Evolutionary conservation across 1,139 yeast species (phyloP), one percentile per base, ranked within the genome.

Genomic region (Blastobotrys buckinghamii): DNA sequence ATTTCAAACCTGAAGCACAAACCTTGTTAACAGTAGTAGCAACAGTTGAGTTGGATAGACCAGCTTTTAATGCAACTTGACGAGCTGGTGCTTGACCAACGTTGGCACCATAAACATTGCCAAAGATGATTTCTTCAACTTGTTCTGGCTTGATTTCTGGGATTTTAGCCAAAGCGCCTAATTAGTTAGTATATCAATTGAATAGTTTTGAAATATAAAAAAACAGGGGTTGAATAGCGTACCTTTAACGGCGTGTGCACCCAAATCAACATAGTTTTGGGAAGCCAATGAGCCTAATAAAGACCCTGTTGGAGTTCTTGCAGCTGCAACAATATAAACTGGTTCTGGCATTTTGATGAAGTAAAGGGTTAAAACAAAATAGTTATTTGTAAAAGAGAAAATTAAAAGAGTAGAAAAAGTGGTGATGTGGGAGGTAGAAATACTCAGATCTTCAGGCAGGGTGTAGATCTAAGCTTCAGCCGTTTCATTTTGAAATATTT

Each of bases 71-170:
- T 16, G 96, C 97, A 50, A 92, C 97, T 73, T 92, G 98, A 71
- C 97, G 84, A 40, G 97, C 98, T 43, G 97, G 97, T 54, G 92
- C 92, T 72, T 92, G 98, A 55, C 98, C 98, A 51, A 88, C 81
- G 63, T 88, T 88, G 58, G 97, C 97, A 62, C 87, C 86, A 64
- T 87, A 73, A 47, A 89, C 98, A 62, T 89, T 88, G 63, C 98
- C 98, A 66, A 89, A 90, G 61, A 86, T 75, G 62, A 92, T 79
- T 70, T 92, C 97, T 59, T 92, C 97, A 50, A 85, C 95, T 53
- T 77, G 81, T 16, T 63, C 60, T 45, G 96, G 81, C 61, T 84
- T 76, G 70, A 92, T 76, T 67, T 82, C 79, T 49, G 95, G 94
- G 44, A 86, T 92, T 65, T 87, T 85, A 45, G 72, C 87, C 54